phyloP scores from a whole-genome alignment of 176 grass and related monocot species.

The Raddia distichophylla region DNA sequence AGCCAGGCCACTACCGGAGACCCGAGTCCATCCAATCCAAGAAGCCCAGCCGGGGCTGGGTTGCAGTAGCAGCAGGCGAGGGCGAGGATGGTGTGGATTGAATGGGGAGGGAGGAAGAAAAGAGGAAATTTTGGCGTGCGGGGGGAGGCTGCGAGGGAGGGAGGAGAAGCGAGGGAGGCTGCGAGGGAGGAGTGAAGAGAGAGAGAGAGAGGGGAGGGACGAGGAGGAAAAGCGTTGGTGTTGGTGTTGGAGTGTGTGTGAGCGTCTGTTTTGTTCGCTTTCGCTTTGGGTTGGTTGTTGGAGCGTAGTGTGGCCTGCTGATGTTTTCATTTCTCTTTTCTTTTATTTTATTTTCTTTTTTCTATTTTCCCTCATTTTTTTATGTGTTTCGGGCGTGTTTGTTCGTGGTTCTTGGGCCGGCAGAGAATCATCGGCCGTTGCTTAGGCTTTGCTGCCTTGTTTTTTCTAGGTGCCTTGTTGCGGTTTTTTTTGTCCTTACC shows the following conservation, averaged over 20 bases:
- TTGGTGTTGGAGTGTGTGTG: constrained; percentile 21
- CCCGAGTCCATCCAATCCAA: constrained; percentile 21
- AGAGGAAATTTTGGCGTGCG: constrained; percentile 44
- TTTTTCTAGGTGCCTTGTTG: too few relatives aligned
- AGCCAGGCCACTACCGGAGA: constrained; percentile 19
- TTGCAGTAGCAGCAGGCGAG: background rate
- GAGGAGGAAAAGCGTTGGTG: constrained; percentile 9
- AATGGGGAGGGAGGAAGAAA: constrained; percentile 2
- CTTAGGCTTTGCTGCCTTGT: background rate
- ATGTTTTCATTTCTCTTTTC: background rate
- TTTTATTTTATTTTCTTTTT: background rate
- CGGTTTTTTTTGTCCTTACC: background rate
- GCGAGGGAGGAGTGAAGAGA: constrained; percentile 24
- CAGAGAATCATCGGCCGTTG: background rate
- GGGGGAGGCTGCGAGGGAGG: background rate
- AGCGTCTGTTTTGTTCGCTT: constrained; percentile 41
- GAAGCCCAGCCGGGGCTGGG: constrained; percentile 23
- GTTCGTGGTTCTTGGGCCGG: constrained; percentile 14
- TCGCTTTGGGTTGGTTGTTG: constrained; percentile 47
- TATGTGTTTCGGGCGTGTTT: too few relatives aligned
- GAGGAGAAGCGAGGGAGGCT: constrained; percentile 18
- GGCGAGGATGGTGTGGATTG: constrained; percentile 25
- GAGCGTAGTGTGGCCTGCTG: background rate
- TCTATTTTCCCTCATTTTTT: background rate
- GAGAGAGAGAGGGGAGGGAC: background rate